Evolutionary conservation across 2,329 filamentous ascomycete genomes (phyloP).

Genomic region (Penicillium nordicum): DNA sequence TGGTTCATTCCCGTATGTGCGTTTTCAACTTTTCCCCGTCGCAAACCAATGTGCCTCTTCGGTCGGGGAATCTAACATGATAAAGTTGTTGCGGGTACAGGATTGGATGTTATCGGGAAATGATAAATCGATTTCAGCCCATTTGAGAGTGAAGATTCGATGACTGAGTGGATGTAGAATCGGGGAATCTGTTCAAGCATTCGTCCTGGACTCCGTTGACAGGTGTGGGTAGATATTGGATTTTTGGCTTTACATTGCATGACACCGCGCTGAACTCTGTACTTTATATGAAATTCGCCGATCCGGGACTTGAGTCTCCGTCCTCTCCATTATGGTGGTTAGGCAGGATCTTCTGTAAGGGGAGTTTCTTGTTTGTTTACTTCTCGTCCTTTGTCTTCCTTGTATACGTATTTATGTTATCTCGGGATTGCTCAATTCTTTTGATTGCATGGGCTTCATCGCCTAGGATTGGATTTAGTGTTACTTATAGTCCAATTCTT

Average conservation of each 20-base stretch:
- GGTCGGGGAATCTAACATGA: conserved; percentile 7
- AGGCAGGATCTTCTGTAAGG: conserved; percentile 4
- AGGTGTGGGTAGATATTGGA: conserved; percentile 27
- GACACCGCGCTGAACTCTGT: conserved; percentile 26
- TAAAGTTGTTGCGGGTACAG: conserved; percentile 12
- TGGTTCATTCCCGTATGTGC: conserved; percentile 6
- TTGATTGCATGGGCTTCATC: background rate
- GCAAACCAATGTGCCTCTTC: conserved; percentile 2
- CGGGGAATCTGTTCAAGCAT: conserved; percentile 8
- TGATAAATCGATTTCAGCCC: conserved; percentile 19
- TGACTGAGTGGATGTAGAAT: conserved; percentile 21
- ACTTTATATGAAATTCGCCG: conserved; percentile 25
- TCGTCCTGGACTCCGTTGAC: conserved; percentile 14
- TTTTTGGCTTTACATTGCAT: conserved; percentile 26
- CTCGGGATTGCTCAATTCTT: conserved; percentile 16
- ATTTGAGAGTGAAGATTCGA: conserved; percentile 15
- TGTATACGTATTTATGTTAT: conserved; percentile 15
- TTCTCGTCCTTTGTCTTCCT: conserved; percentile 4
- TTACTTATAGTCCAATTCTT: background rate
- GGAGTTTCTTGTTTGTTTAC: conserved; percentile 8
- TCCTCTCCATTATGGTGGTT: conserved; percentile 4
- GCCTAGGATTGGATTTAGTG: background rate
- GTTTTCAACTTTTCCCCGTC: conserved; percentile 4
- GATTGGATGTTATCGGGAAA: conserved; percentile 18
- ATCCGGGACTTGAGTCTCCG: conserved; percentile 11